Base-by-base conservation (phyloP, 2,329 filamentous ascomycete genomes). In the Apiospora phragmitis region DNA sequence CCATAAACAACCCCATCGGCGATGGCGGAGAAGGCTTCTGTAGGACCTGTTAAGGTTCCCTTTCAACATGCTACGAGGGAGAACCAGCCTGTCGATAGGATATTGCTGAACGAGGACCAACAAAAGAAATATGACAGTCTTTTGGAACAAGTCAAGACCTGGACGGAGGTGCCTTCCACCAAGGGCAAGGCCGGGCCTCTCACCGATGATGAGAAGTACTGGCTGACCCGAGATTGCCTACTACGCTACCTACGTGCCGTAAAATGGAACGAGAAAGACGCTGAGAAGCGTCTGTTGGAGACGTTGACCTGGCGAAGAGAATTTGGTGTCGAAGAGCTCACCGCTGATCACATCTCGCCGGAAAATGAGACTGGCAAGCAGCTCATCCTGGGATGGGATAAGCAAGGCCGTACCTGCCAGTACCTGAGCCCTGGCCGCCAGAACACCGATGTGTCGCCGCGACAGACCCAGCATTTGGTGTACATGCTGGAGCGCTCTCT, bases 281-380 rank as follows among this genome's bases (percentile, higher is more conserved):
- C 96, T 11, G 88, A 92, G 75, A 92, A 92, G 79, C 92, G 96
- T n/a, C 82, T 98, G 51, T 90, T 92, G 75, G 89, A 89, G 62
- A 98, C 95, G 0, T 83, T 98, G 70, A 88, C 89, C 72, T 99
- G 96, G 96, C 90, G 96, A 65, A 89, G 95, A 70, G 94, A 97
- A 78, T 99, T 97, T 78, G 94, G 94, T 66, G 86, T 97, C 70
- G 89, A 93, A 72, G 90, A 88, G 69, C 89, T 94, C 78, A 95
- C 94, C 0, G 86, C 92, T 12, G 95, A 98, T 11, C 93, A 97
- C 83, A 95, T 98, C 77, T 94, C 93, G 0, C 90, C 93, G 16
- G 96, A 99, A 85, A 97, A 98, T 81, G 94, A 95, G 84, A 98
- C 95, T 12, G 96, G 96, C 75, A 99, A 99, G 86, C 95, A 98